Evolutionary conservation across 768 basidiomycete genomes (phyloP).

Genomic region (Tylopilus plumbeoviolaceoides): DNA sequence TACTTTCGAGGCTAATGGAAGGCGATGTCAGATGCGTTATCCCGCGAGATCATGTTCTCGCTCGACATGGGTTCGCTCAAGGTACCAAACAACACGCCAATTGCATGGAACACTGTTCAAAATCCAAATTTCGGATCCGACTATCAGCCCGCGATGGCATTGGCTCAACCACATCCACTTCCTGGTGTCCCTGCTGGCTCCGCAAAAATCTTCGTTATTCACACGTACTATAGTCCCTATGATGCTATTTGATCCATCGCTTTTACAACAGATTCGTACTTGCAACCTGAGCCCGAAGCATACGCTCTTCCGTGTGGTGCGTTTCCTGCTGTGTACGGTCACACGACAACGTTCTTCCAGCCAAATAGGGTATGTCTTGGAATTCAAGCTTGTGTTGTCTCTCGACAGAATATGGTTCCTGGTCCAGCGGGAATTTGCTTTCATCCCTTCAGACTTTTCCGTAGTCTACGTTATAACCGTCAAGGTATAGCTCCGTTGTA

Average conservation of each 20-base stretch:
- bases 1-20: conserved; percentile 5
- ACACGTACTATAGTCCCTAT: conserved; percentile 35
- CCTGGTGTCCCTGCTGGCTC: conserved; percentile 64
- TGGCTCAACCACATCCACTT: conserved; percentile 87
- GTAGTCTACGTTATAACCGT: conserved; percentile 74
- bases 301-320: conserved; percentile 43
- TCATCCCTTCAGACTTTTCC: conserved; percentile 69
- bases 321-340: conserved; percentile 68
- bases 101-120: conserved; percentile 48
- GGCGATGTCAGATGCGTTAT: conserved; percentile 55
- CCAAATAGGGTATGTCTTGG: conserved; percentile 39
- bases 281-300: conserved; percentile 66
- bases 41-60: conserved; percentile 57
- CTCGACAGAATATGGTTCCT: conserved; percentile 17
- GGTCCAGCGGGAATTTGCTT: conserved; percentile 74
- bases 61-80: conserved; percentile 68
- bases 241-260: background rate
- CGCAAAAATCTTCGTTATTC: conserved; percentile 80
- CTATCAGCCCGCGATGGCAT: conserved; percentile 72
- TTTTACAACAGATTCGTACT: conserved; percentile 55
- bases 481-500: conserved; percentile 35
- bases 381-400: background rate
- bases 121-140: conserved; percentile 40
- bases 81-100: conserved; percentile 49
- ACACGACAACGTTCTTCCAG: conserved; percentile 68